Conservation (phyloP, 352 stramenopile genomes). For the Globisporangium nodosum region DNA sequence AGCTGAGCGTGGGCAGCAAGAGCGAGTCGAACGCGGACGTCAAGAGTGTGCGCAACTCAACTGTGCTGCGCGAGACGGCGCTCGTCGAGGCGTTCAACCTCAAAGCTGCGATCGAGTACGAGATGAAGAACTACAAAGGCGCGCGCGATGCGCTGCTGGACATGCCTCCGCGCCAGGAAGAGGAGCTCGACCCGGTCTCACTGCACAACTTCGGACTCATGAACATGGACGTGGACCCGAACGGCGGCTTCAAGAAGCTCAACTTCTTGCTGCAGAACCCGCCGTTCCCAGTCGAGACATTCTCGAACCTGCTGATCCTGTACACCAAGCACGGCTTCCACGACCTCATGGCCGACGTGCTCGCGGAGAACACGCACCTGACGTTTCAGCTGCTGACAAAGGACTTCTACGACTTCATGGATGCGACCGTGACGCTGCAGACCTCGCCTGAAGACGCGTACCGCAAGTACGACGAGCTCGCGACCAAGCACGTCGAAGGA, state of each 20-base stretch:
- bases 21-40: conserved; percentile 83
- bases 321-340: conserved; percentile 95
- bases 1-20: conserved; percentile 92
- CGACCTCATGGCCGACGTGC: conserved; percentile 92
- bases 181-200: conserved; percentile 92
- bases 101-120: conserved; percentile 94
- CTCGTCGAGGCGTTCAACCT: conserved; percentile 95
- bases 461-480: conserved; percentile 91
- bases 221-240: conserved; percentile 93
- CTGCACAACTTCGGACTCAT: conserved; percentile 90
- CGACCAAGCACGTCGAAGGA: conserved; percentile 90
- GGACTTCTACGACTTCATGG: conserved; percentile 95
- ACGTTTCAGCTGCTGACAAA: conserved; percentile 92
- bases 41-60: conserved; percentile 90
- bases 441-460: conserved; percentile 94
- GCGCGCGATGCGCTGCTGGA: conserved; percentile 85
- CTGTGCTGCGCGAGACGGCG: conserved; percentile 89
- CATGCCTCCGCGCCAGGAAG: conserved; percentile 89
- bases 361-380: conserved; percentile 93
- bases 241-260: conserved; percentile 92
- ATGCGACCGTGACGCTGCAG: conserved; percentile 91
- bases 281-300: conserved; percentile 93
- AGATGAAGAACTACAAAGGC: conserved; percentile 91
- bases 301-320: conserved; percentile 93
- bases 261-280: conserved; percentile 93